Evolutionary conservation across 768 basidiomycete genomes (phyloP), one percentile per base, ranked within the genome.

Genomic region (Mycena amicta): DNA sequence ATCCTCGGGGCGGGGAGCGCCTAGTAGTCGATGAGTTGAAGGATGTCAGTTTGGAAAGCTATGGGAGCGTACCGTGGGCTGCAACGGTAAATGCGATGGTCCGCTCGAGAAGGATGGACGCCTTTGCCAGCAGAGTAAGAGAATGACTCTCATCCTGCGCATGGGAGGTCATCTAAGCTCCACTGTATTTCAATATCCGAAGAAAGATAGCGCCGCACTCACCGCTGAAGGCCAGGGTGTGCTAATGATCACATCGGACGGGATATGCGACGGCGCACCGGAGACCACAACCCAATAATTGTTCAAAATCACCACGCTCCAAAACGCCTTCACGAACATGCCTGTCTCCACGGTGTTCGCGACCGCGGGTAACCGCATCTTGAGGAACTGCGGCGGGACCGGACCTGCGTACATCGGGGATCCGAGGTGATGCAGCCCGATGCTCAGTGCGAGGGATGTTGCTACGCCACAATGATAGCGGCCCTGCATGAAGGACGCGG

Each of bases 271-370:
- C 4, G 62, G 54, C 2, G 40, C 5, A 12, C 55, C 55, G 3
- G 54, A 56, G 1, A n/a, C 55, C 2, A 57, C 62, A 18, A 63
- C 57, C 29, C 51, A 63, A 25, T 47, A 49, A 22, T 56, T 59
- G 25, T 63, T 59, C 16, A 63, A 25, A 1, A 59, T 16, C 4
- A 63, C 55, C 16, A 63, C 55, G 20, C 51, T 51, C 62, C 62
- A 63, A 15, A 59, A 63, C 3, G 52, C 55, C n/a, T 43, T 41
- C 25, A 54, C n/a, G 45, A 46, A 6, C 47, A 49, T 62, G 55
- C 16, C 5, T 37, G 13, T 23, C 18, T 16, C 40, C 15, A 16
- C 43, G 15, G 43, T 45, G 13, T 8, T 23, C 1, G n/a, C 4
- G 27, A 31, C 31, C 3, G 12, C 16, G 4, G 50, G 40, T 1